Evolutionary conservation across 1,284 basidiomycete species (phyloP).

Genomic region (Tilletiaria anomala): DNA sequence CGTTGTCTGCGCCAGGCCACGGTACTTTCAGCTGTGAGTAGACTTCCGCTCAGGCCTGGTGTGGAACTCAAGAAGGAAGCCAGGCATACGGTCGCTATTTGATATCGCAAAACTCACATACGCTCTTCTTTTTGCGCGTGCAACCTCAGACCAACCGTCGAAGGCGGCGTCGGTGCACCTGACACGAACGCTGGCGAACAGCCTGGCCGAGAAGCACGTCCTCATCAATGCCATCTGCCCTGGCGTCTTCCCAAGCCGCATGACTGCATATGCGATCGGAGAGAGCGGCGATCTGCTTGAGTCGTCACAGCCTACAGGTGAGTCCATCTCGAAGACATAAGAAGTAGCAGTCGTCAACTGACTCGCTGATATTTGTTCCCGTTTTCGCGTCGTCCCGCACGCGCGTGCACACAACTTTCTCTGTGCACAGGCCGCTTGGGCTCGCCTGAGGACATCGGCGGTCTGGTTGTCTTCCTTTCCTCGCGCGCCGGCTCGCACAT

Average conservation of each 20-base stretch:
- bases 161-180: slow-evolving; percentile 64
- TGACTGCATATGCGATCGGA: slow-evolving; percentile 61
- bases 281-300: slow-evolving; percentile 42
- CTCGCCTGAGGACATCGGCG: slow-evolving; percentile 57
- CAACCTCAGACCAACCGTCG: slow-evolving; percentile 45
- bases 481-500: slow-evolving; percentile 58
- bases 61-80: not conserved
- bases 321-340: not conserved
- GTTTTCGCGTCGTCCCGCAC: not conserved
- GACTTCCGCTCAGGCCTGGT: not conserved
- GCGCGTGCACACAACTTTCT: not conserved
- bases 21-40: slow-evolving; percentile 69
- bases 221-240: slow-evolving; percentile 69
- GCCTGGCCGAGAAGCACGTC: slow-evolving; percentile 46
- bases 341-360: too few relatives aligned
- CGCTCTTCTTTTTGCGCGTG: not conserved
- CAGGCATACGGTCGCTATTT: not conserved
- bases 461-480: slow-evolving; percentile 57
- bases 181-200: slow-evolving; percentile 57
- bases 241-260: slow-evolving; percentile 65
- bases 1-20: slow-evolving; percentile 48
- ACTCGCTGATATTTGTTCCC: not conserved
- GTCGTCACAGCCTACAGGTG: slow-evolving; percentile 27
- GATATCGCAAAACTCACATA: not conserved
- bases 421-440: slow-evolving; percentile 47